Evolutionary conservation across 139 green algal species (phyloP).

Genomic region (Chlamydomonas asymmetrica): DNA sequence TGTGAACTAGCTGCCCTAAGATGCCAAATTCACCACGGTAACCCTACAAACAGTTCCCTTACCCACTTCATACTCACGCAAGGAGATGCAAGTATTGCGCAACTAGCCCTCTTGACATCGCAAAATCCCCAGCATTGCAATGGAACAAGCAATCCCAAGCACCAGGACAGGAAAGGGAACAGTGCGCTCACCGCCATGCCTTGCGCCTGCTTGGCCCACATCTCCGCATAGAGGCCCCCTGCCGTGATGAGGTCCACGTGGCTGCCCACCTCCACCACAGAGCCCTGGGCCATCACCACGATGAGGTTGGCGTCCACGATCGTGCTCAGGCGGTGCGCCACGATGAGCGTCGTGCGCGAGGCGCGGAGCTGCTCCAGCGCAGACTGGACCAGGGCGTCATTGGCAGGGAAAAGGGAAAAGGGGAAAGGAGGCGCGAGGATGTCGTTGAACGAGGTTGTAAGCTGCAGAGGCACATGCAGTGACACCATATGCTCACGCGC

Average conservation of each 20-base stretch:
- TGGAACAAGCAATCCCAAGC: no score
- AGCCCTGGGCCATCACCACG: constrained; percentile 59
- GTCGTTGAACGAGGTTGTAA: no score
- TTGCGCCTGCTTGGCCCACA: constrained; percentile 66
- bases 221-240: constrained; percentile 67
- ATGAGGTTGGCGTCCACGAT: constrained; percentile 82
- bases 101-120: no score
- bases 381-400: constrained; percentile 35
- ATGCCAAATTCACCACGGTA: not conserved
- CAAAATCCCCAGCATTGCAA: no score
- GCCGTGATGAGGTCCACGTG: constrained; percentile 74
- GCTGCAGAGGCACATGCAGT: no score
- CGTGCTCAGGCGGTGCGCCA: constrained; percentile 87
- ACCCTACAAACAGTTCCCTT: not conserved
- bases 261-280: constrained; percentile 37
- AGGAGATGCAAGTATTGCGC: not conserved
- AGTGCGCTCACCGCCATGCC: not conserved
- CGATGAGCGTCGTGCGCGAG: constrained; percentile 78
- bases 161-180: no score
- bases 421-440: no score
- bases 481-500: no score
- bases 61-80: not conserved
- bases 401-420: no score
- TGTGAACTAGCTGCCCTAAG: not conserved
- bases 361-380: constrained; percentile 38